Percentiles rank a stretch among this genome's conserved stretches.
These are phyloP conservation scores for Coniferiporia weirii DNA, from an alignment of 1,284 basidiomycete species.

Conservation along the genomic window DNA sequence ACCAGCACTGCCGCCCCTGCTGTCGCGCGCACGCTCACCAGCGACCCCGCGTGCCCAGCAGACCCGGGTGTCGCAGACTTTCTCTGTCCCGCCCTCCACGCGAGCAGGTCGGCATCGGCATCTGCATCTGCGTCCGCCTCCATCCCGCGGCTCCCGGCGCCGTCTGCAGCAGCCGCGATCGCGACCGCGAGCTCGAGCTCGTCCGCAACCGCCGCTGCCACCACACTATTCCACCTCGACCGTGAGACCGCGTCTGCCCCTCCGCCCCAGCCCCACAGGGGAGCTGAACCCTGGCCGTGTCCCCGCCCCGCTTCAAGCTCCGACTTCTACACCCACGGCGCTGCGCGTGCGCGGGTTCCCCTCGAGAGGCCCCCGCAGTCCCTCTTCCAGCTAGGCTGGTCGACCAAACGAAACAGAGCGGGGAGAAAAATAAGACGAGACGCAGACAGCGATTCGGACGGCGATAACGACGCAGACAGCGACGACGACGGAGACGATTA, in stretches of 20 bases:
- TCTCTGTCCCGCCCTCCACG: constrained; percentile 12
- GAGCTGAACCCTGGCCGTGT: not conserved
- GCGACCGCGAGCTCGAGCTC: not conserved
- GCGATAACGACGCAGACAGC: not conserved
- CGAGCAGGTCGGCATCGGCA: not conserved
- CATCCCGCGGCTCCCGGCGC: too few species aligned
- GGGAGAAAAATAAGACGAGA: not conserved
- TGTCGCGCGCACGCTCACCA: not conserved
- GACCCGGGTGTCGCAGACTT: constrained; percentile 11
- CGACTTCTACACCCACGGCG: not conserved
- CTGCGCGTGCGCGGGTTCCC: not conserved
- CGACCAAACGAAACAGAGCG: not conserved
- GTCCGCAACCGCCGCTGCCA: not conserved
- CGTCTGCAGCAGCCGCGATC: not conserved
- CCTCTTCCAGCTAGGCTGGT: not conserved
- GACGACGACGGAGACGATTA: not conserved
- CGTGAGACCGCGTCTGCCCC: not conserved
- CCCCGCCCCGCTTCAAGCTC: not conserved
- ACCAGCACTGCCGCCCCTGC: not conserved
- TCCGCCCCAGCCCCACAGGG: not conserved
- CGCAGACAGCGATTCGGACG: not conserved
- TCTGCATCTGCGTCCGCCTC: not conserved
- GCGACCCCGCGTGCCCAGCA: not conserved
- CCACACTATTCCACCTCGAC: too few species aligned
- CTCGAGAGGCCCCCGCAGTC: not conserved